Evolutionary conservation across 805 yeast genomes (phyloP).

Genomic region (Yamadazyma nakazawae): DNA sequence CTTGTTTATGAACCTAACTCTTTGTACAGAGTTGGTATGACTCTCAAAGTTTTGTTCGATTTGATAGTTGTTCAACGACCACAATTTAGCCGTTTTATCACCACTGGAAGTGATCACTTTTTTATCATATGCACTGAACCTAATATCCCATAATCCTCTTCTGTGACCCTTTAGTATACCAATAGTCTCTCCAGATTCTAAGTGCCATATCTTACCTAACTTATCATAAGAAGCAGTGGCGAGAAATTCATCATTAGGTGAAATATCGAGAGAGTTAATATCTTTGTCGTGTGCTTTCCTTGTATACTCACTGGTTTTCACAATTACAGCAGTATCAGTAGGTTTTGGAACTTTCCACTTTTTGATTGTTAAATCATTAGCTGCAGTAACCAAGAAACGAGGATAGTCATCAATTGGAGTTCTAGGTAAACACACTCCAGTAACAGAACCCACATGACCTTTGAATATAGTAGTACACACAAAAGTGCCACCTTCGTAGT

Average conservation of each 20-base stretch:
- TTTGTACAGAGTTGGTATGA: conserved; percentile 87
- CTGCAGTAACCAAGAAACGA: conserved; percentile 72
- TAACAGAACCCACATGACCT: conserved; percentile 87
- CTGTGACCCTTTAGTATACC: conserved; percentile 88
- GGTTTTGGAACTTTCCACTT: conserved; percentile 72
- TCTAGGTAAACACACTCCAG: conserved; percentile 75
- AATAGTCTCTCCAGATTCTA: conserved; percentile 78
- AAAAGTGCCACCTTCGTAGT: conserved; percentile 45
- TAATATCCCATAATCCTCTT: conserved; percentile 91
- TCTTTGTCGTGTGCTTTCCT: conserved; percentile 97
- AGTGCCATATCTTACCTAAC: conserved; percentile 85
- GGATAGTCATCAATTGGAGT: conserved; percentile 47
- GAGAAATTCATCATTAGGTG: conserved; percentile 85
- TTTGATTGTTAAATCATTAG: conserved; percentile 80
- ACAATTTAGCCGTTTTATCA: conserved; percentile 83
- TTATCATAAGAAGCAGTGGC: conserved; percentile 96
- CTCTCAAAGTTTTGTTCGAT: conserved; percentile 88
- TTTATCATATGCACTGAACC: conserved; percentile 78
- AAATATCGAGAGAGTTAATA: conserved; percentile 80
- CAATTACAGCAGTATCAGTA: conserved; percentile 21
- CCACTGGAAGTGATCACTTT: conserved; percentile 82
- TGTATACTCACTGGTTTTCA: conserved; percentile 76
- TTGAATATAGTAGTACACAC: conserved; percentile 57
- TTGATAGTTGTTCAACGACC: conserved; percentile 78
- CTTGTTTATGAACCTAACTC: conserved; percentile 65